phyloP scores from a whole-genome alignment of 2,329 filamentous ascomycete genomes.

The Colletotrichum sp. region DNA sequence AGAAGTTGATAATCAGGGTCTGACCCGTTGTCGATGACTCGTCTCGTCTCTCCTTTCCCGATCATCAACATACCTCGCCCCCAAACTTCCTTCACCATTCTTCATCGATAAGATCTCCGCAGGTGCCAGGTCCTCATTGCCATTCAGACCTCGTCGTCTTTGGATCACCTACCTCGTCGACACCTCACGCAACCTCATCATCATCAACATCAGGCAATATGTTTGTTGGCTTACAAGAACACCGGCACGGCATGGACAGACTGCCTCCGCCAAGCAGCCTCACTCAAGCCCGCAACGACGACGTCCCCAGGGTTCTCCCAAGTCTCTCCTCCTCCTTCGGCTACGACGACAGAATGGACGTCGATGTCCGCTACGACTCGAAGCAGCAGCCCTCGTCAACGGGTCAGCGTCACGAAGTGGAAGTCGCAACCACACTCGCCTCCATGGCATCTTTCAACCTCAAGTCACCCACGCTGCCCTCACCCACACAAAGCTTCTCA shows the following conservation, averaged over 20 bases:
- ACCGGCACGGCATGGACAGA: constrained; percentile 5
- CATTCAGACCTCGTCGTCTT: neutral
- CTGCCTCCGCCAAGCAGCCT: constrained; percentile 7
- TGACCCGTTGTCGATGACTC: constrained; percentile 24
- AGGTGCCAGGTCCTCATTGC: neutral
- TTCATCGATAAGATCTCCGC: constrained; percentile 11
- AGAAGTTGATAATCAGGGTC: constrained; percentile 20
- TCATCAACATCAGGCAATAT: constrained; percentile 1
- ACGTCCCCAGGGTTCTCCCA: constrained; percentile 11
- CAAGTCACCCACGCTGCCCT: constrained; percentile 15
- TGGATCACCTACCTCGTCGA: neutral
- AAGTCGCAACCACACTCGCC: constrained; percentile 16
- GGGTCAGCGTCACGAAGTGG: constrained; percentile 13
- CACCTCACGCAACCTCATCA: neutral
- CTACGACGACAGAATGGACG: constrained; percentile 18
- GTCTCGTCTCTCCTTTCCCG: constrained; percentile 14
- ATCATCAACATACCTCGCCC: constrained; percentile 7
- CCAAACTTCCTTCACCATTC: neutral
- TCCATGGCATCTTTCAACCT: constrained; percentile 22
- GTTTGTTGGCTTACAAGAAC: constrained; percentile 19
- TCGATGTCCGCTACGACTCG: neutral
- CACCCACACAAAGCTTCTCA: constrained; percentile 17
- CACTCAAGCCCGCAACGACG: neutral
- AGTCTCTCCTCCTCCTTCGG: constrained; percentile 15
- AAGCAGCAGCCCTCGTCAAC: neutral